phyloP scores from a whole-genome alignment of 345 rosid species.

The Boechera stricta region DNA sequence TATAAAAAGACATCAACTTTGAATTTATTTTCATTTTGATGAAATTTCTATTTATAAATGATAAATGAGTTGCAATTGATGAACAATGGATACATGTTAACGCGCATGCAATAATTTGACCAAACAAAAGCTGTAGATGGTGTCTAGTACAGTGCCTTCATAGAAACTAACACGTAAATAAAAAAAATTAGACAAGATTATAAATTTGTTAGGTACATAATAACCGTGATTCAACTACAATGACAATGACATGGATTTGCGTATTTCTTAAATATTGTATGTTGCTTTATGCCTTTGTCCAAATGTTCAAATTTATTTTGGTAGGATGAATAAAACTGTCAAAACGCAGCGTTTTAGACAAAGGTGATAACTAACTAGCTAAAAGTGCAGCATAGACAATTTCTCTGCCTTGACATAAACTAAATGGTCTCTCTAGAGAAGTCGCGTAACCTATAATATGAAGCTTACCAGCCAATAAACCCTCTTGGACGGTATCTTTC shows the following conservation, averaged over 20 bases:
- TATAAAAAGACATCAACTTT: background rate
- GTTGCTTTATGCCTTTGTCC: background rate
- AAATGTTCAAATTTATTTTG: background rate
- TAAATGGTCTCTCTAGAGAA: background rate
- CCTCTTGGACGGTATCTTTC: background rate
- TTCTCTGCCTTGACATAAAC: background rate
- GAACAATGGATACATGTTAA: background rate
- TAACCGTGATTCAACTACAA: slow-evolving; percentile 1
- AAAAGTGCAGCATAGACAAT: background rate
- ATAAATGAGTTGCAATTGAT: background rate
- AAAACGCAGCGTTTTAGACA: slow-evolving; percentile 24
- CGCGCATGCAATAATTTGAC: background rate
- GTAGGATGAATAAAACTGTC: background rate
- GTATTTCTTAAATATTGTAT: background rate
- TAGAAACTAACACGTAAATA: slow-evolving; percentile 13
- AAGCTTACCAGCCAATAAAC: slow-evolving; percentile 11
- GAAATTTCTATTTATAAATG: background rate
- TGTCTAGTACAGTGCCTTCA: background rate
- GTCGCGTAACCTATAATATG: background rate
- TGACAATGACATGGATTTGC: background rate
- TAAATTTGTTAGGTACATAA: slow-evolving; percentile 9
- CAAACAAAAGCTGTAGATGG: background rate
- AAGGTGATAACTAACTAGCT: background rate
- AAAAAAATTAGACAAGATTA: background rate
- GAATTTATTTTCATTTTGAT: slow-evolving; percentile 2